phyloP scores from a whole-genome alignment of 306 rosid species.

The Sicyos baderoa region DNA sequence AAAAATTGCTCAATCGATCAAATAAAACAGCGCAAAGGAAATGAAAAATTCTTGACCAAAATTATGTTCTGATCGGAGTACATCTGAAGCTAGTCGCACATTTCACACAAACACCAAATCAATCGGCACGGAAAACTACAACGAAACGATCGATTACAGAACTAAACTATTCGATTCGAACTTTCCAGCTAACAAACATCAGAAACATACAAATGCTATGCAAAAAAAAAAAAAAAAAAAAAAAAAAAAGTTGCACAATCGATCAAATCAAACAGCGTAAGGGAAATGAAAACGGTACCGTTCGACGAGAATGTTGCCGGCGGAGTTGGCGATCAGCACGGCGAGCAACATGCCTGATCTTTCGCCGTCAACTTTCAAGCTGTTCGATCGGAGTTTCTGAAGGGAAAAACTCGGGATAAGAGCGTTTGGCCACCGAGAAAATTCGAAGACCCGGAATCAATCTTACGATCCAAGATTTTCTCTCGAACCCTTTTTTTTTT shows the following conservation, averaged over 20 bases:
- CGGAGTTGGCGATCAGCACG: constrained; percentile 60
- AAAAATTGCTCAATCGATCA: background rate
- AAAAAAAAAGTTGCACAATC: too few species aligned
- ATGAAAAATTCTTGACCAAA: too few species aligned
- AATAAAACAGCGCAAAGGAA: too few species aligned
- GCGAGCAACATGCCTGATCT: constrained; percentile 44
- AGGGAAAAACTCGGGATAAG: background rate
- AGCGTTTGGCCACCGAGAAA: too few species aligned
- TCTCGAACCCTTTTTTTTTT: background rate
- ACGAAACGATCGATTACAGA: background rate
- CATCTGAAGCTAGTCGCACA: background rate
- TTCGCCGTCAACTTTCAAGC: background rate
- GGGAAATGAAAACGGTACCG: constrained; percentile 33
- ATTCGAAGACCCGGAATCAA: background rate
- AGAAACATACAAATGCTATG: constrained; percentile 36
- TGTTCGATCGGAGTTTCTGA: constrained; percentile 9
- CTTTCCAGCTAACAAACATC: background rate
- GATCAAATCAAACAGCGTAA: background rate
- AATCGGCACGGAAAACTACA: background rate
- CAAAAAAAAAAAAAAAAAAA: too few species aligned
- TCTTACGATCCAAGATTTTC: background rate
- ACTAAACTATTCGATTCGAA: background rate
- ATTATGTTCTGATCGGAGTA: background rate
- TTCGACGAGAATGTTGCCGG: constrained; percentile 73
- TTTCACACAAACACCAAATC: background rate